Evolutionary conservation across 495 filamentous ascomycete species (phyloP).

Genomic region (Xylaria acuta): DNA sequence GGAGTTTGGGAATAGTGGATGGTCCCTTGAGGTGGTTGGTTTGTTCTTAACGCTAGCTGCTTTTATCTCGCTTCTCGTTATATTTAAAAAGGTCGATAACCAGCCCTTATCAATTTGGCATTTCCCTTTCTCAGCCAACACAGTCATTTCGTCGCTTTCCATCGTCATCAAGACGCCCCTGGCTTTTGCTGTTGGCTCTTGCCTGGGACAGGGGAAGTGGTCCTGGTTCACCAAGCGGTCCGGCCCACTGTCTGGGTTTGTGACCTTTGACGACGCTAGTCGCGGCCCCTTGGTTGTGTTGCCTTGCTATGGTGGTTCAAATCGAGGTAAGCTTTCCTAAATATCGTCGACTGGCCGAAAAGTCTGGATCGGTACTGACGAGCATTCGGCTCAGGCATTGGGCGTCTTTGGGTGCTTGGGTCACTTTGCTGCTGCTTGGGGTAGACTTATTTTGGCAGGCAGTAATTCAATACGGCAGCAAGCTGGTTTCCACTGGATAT

Average conservation of each 20-base stretch:
- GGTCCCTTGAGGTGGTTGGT: neutral
- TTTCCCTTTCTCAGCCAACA: constrained; percentile 29
- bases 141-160: constrained; percentile 12
- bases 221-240: constrained; percentile 8
- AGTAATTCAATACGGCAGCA: neutral
- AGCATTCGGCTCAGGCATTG: neutral
- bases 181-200: constrained; percentile 5
- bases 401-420: constrained; percentile 8
- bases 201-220: constrained; percentile 21
- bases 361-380: neutral
- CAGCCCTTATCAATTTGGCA: neutral
- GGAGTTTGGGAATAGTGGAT: neutral
- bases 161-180: neutral
- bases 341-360: neutral
- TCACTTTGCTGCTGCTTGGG: constrained; percentile 6
- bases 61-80: neutral
- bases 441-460: constrained; percentile 1
- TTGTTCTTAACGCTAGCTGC: neutral
- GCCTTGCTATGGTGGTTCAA: constrained; percentile 17
- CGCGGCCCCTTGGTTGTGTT: constrained; percentile 19
- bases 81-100: neutral
- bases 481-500: neutral
- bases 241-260: neutral
- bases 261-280: constrained; percentile 14
- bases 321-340: neutral